Evolutionary conservation across 2,329 filamentous ascomycete genomes (phyloP).

Genomic region (Colletotrichum sansevieriae): DNA sequence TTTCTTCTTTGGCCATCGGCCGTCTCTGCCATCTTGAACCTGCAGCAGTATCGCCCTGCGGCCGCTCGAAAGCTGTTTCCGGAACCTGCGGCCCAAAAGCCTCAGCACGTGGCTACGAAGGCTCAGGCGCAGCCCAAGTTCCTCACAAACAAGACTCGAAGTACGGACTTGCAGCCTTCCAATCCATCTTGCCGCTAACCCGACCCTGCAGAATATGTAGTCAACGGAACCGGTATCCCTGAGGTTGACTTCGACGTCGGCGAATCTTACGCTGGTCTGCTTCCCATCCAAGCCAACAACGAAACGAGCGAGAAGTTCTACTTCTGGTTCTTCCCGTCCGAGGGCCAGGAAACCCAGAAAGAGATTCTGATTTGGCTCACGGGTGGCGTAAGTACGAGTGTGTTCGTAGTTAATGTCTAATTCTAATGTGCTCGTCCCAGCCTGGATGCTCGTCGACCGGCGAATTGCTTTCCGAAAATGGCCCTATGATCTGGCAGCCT

Average conservation of each 20-base stretch:
- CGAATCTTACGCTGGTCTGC: constrained; percentile 73
- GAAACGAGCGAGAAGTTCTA: constrained; percentile 67
- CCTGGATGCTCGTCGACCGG: constrained; percentile 73
- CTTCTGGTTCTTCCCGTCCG: constrained; percentile 77
- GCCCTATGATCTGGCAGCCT: constrained; percentile 78
- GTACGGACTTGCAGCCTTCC: not conserved
- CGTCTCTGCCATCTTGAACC: constrained; percentile 39
- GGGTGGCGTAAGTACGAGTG: constrained; percentile 56
- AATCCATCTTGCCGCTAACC: not conserved
- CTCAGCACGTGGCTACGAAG: constrained; percentile 4
- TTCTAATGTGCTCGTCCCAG: constrained; percentile 31
- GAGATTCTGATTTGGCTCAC: constrained; percentile 75
- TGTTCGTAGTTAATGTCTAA: too few relatives aligned
- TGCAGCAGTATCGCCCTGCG: constrained; percentile 36
- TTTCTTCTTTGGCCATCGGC: constrained; percentile 7
- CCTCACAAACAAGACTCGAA: constrained; percentile 30
- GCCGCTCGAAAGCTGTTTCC: constrained; percentile 4
- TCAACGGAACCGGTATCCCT: constrained; percentile 74
- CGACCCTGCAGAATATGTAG: constrained; percentile 65
- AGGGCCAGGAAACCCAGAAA: constrained; percentile 61
- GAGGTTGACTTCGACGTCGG: constrained; percentile 78
- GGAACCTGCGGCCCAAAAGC: not conserved
- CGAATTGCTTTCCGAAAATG: constrained; percentile 82
- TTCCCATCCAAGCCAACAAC: constrained; percentile 64
- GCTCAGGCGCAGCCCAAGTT: constrained; percentile 46